Conservation (phyloP, 2,329 filamentous ascomycete genomes). For the Fusarium verrucosum region DNA sequence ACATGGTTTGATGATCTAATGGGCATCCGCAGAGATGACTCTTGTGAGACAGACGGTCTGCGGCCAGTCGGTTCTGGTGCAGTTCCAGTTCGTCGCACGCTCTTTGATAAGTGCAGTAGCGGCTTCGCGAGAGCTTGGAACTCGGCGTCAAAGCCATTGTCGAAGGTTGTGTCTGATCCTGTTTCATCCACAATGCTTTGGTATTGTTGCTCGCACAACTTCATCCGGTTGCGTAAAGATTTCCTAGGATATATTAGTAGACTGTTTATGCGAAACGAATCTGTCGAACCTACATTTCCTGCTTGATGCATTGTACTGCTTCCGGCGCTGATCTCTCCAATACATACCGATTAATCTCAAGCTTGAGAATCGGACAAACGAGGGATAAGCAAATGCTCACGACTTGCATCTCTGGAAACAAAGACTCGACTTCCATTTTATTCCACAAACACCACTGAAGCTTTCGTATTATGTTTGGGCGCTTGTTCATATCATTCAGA, state of each 20-base stretch:
- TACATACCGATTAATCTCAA: neutral
- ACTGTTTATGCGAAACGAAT: neutral
- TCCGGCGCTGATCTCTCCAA: neutral
- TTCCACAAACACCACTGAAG: neutral
- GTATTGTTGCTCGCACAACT: neutral
- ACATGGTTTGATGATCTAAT: neutral
- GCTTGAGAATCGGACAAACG: neutral
- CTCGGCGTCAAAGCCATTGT: neutral
- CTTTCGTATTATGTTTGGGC: neutral
- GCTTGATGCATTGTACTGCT: neutral
- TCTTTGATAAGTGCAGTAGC: neutral
- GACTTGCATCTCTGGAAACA: neutral
- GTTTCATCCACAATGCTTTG: neutral
- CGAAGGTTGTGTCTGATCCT: neutral
- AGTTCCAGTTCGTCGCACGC: neutral
- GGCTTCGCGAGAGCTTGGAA: neutral
- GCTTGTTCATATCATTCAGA: neutral
- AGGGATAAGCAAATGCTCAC: neutral
- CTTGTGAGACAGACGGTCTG: neutral
- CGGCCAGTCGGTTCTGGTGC: neutral
- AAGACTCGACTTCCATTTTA: constrained; percentile 1
- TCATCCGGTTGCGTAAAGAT: neutral
- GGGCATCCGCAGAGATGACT: neutral
- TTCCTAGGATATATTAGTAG: neutral
- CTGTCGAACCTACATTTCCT: neutral